phyloP scores from a whole-genome alignment of 2,329 filamentous ascomycete species.

The Monilinia fructigena region DNA sequence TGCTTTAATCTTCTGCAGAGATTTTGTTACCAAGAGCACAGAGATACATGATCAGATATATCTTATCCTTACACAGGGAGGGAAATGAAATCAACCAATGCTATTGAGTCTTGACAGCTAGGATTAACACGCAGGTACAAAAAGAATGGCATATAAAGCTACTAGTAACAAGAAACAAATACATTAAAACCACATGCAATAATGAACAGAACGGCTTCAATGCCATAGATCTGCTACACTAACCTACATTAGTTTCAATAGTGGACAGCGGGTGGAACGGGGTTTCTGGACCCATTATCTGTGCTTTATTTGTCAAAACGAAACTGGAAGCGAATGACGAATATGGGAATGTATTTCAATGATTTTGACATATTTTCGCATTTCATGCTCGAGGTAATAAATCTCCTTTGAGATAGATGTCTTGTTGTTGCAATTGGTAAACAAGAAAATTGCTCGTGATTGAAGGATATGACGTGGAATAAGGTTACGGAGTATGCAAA shows the following conservation, averaged over 20 bases:
- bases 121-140: not conserved
- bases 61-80: not conserved
- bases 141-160: not conserved
- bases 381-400: not conserved
- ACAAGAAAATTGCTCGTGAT: constrained; percentile 1
- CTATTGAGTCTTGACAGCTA: not conserved
- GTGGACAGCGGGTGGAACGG: not conserved
- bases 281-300: not conserved
- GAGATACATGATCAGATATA: not conserved
- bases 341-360: not conserved
- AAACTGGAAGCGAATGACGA: not conserved
- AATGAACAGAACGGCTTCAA: not conserved
- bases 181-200: not conserved
- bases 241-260: not conserved
- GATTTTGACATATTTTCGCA: not conserved
- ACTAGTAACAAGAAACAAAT: not conserved
- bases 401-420: not conserved
- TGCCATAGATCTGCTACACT: not conserved
- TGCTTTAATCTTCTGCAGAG: too few species aligned
- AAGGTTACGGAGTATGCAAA: not conserved
- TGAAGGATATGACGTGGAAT: not conserved
- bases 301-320: not conserved
- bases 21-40: not conserved
- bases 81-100: not conserved
- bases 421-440: not conserved